Evolutionary conservation across 352 stramenopile genomes (phyloP), one percentile per base, ranked within the genome.

Genomic region (Pythium dissotocum): DNA sequence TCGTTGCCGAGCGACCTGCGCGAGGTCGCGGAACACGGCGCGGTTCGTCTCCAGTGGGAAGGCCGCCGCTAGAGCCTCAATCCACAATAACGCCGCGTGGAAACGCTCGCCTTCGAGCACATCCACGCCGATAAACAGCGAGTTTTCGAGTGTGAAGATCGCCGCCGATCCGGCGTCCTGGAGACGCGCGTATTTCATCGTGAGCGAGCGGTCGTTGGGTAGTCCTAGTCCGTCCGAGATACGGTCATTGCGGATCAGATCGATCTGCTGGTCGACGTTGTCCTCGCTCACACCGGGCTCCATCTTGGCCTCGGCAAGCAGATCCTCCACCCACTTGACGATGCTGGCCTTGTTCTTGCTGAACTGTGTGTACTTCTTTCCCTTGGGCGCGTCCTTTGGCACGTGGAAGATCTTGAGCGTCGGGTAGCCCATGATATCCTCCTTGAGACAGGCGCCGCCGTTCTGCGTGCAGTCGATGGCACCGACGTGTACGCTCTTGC

Each of bases 381-480:
- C 49, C 30, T 77, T 73, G 35, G 75, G 40, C 8, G 72, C 68
- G 13, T 76, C 62, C 18, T 58, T 53, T 1, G 85, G 83, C 10
- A 91, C 79, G 54, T 95, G 82, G 70, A 92, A 87, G 54, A 95
- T 64, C 62, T 90, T 88, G 40, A 94, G 69, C 32, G 72, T 73
- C 14, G 88, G 86, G 60, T 93, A 95, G 28, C 61, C 82, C 42
- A 71, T 63, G 51, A 95, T 78, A 26, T 81, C 74, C 65, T 95
- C 86, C 16, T 67, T 59, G 64, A 79, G 82, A 70, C 86, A 94
- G 24, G 89, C 73, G 13, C 74, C 72, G 35, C 70, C 74, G 54
- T 89, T 63, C 40, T 82, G 72, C 48, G 78, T 91, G 73, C 86
- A 95, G 67, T 95, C 87, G 40, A 95, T 81, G 30, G 85, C 87